Evolutionary conservation across 2,329 filamentous ascomycete species (phyloP).

Genomic region (Scedosporium minutisporum): DNA sequence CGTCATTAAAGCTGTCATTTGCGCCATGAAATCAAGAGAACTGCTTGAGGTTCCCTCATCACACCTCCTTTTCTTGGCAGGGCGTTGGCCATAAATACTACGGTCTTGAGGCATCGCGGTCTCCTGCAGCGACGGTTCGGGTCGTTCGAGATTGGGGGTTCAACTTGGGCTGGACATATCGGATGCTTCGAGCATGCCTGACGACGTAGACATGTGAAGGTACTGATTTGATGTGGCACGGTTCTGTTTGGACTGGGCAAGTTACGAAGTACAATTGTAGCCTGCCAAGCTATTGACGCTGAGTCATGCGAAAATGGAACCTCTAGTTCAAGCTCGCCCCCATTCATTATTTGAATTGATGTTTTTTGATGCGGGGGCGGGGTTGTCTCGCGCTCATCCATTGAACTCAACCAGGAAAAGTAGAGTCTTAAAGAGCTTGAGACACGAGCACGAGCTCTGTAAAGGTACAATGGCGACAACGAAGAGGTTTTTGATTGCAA

Average conservation of each 20-base stretch:
- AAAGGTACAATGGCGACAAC: conserved; percentile 27
- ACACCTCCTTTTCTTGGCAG: conserved; percentile 58
- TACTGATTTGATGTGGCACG: too few species aligned
- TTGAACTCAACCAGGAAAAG: not conserved
- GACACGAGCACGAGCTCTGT: not conserved
- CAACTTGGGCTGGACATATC: too few species aligned
- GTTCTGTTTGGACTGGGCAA: too few species aligned
- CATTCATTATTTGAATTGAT: too few species aligned
- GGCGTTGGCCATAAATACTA: conserved; percentile 67
- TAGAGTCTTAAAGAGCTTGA: not conserved
- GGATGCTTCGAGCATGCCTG: too few species aligned
- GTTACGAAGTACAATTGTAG: too few species aligned
- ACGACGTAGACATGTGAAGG: too few species aligned
- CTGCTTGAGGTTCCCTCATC: conserved; percentile 58
- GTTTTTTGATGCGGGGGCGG: not conserved
- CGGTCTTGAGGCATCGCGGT: conserved; percentile 50
- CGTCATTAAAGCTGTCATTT: conserved; percentile 73
- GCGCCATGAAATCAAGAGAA: conserved; percentile 77
- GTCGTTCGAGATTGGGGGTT: too few species aligned
- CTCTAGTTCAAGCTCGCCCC: too few species aligned
- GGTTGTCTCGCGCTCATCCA: not conserved
- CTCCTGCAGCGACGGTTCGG: too few species aligned
- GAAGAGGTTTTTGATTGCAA: conserved; percentile 41
- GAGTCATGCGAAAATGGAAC: too few species aligned
- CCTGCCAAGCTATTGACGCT: too few species aligned